phyloP scores from a whole-genome alignment of 176 grass and related monocot species.

The Melocanna baccifera region DNA sequence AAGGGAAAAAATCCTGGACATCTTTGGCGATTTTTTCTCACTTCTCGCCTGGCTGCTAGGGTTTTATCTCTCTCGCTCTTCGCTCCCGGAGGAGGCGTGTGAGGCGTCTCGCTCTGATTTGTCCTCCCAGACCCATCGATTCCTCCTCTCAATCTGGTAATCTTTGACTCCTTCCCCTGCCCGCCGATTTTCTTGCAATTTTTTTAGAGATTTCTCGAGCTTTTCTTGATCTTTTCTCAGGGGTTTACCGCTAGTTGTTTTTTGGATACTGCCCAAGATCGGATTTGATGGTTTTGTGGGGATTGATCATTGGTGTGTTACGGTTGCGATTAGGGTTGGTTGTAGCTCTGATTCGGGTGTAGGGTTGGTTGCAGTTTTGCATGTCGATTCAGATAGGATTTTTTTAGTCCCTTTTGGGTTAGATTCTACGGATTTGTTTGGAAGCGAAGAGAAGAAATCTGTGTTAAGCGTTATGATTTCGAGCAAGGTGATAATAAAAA shows the following conservation, averaged over 20 bases:
- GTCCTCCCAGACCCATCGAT: not conserved
- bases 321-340: not conserved
- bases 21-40: not conserved
- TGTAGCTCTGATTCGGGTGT: not conserved
- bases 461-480: not conserved
- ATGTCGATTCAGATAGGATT: not conserved
- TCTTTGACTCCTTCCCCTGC: not conserved
- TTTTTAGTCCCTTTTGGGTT: not conserved
- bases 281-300: not conserved
- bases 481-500: not conserved
- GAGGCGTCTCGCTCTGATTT: not conserved
- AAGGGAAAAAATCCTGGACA: not conserved
- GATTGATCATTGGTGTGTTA: not conserved
- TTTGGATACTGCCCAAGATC: not conserved
- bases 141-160: not conserved
- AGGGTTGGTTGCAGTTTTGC: not conserved
- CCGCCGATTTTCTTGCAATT: not conserved
- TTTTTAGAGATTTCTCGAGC: not conserved
- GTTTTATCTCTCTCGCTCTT: constrained; percentile 8
- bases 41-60: constrained; percentile 11
- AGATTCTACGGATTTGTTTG: not conserved
- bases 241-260: not conserved
- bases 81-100: not conserved
- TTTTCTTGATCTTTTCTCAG: not conserved
- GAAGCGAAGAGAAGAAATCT: not conserved